Evolutionary conservation across 2,329 filamentous ascomycete species (phyloP), one percentile per base, ranked within the genome.

Genomic region (Mycogone perniciosa): DNA sequence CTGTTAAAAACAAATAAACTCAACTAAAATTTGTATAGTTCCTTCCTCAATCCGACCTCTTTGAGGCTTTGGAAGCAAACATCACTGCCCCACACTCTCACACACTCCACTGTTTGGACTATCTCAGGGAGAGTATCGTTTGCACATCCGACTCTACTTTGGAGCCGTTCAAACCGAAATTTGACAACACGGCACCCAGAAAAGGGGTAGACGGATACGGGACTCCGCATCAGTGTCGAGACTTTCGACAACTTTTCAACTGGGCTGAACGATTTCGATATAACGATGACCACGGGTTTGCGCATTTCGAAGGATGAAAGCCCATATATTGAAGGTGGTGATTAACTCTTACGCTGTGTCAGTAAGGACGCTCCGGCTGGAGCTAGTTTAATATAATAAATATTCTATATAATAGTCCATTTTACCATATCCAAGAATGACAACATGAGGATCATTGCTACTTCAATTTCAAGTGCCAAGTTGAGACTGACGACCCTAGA

Each of bases 251-350:
- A 4, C 5, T 50, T 6, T 34, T 33, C 7, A 50, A 31, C 41
- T 50, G 47, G 47, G 47, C 47, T 13, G 47, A 50, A 10, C 40
- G 34, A 29, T 50, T 50, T 33, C 13, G 47, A 13, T 50, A 50
- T 6, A 50, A 44, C n/a, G 47, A 50, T 4, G 40, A 50, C 30
- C 46, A 49, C 30, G 47, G 34, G 4, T 50, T 50, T 7, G 47
- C 37, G 8, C 31, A 34, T 11, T 44, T 33, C 10, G 40, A 44
- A 13, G 41, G 47, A n/a, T 50, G 8, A 47, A 46, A 7, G 4
- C 3, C 20, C 20, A 20, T 20, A 20, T 20, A 20, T 20, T 20
- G 20, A 20, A 20, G 3, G 20, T 20, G 20, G 3, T 2, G 20
- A 3, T 20, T 20, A 2, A 3, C 20, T 20, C 20, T 2, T 20